phyloP scores from a whole-genome alignment of 2,329 filamentous ascomycete species.

The Metarhizium rileyi region DNA sequence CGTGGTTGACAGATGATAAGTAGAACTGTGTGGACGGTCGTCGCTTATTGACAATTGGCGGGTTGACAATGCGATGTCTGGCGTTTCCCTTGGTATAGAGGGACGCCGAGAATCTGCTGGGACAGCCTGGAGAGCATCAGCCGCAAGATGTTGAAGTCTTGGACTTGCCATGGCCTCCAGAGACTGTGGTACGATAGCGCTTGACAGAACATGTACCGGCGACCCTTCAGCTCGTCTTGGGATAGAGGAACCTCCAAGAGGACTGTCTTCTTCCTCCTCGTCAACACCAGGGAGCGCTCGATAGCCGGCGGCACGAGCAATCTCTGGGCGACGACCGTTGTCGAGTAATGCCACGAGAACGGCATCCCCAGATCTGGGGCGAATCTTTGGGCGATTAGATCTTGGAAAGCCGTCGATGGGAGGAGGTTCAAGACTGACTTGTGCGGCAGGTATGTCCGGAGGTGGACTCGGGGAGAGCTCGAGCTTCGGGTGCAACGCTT shows the following conservation, averaged over 20 bases:
- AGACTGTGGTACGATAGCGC: neutral
- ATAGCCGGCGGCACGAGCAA: constrained; percentile 47
- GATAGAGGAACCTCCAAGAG: neutral
- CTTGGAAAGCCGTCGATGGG: constrained; percentile 32
- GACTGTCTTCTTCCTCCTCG: constrained; percentile 33
- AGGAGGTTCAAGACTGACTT: constrained; percentile 24
- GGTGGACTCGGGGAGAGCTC: constrained; percentile 23
- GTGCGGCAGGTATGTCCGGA: constrained; percentile 25
- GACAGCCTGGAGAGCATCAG: constrained; percentile 22
- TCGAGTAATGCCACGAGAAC: constrained; percentile 58
- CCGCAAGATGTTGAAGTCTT: constrained; percentile 21
- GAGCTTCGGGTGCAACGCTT: constrained; percentile 22
- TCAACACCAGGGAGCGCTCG: constrained; percentile 39
- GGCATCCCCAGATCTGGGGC: constrained; percentile 50
- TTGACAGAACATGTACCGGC: neutral
- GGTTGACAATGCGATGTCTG: constrained; percentile 21
- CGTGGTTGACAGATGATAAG: constrained; percentile 5
- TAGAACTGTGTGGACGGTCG: constrained; percentile 14
- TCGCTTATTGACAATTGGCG: constrained; percentile 25
- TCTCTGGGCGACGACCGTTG: constrained; percentile 53
- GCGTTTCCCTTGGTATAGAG: constrained; percentile 11
- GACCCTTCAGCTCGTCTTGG: neutral
- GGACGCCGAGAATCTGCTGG: constrained; percentile 9
- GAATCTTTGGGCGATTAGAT: constrained; percentile 43
- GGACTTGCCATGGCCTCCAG: constrained; percentile 8